Evolutionary conservation across 371 early-diverging fungal genomes (phyloP).

Genomic region (Rhizomucor miehei): DNA sequence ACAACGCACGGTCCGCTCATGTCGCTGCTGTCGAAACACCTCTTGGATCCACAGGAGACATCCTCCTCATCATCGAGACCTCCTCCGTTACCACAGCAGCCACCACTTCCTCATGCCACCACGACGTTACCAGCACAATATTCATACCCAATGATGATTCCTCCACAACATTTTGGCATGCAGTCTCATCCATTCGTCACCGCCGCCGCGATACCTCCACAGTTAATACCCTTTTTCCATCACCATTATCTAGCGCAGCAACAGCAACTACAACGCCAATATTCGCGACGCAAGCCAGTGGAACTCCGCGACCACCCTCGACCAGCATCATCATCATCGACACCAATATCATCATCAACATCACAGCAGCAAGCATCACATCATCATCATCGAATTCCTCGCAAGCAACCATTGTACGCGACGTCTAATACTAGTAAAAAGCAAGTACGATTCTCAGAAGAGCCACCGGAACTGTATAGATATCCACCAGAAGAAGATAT

Average conservation of each 20-base stretch:
- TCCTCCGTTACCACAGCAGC: no score
- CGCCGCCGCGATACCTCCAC: background rate
- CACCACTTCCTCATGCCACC: no score
- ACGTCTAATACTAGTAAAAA: background rate
- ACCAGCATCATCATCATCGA: background rate
- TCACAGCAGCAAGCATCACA: background rate
- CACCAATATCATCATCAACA: background rate
- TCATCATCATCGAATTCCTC: background rate
- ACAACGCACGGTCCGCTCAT: slow-evolving; percentile 16
- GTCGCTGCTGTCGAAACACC: slow-evolving; percentile 9
- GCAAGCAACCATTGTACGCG: background rate
- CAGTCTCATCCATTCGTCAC: background rate
- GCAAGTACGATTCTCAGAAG: slow-evolving; percentile 2
- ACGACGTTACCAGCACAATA: background rate
- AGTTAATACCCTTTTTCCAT: background rate
- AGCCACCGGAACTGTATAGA: background rate
- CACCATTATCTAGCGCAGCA: background rate
- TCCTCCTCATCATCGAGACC: no score
- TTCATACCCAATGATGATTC: slow-evolving; percentile 4
- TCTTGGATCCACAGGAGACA: slow-evolving; percentile 4
- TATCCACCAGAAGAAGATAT: background rate
- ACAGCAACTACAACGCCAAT: background rate
- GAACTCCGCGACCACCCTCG: background rate
- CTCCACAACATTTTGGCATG: background rate
- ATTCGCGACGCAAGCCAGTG: slow-evolving; percentile 1